phyloP scores from a whole-genome alignment of 805 yeast genomes.

The Candida adriatica region DNA sequence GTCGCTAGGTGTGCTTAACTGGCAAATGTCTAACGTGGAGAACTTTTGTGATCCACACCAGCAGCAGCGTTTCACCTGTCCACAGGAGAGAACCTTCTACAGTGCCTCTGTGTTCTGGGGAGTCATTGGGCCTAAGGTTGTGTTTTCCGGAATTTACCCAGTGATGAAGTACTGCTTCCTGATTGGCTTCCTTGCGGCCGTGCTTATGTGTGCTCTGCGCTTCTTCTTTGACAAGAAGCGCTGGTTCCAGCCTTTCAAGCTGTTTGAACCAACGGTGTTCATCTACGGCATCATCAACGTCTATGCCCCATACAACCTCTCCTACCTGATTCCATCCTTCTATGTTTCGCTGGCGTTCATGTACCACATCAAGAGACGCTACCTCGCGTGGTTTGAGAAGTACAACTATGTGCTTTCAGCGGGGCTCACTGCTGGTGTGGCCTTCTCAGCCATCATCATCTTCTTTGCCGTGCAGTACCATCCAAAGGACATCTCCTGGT shows the following conservation, averaged over 20 bases:
- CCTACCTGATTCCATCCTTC: slow-evolving; percentile 27
- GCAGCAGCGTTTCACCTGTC: slow-evolving; percentile 34
- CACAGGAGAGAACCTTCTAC: slow-evolving; percentile 36
- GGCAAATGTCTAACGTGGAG: slow-evolving; percentile 28
- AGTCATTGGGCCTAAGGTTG: slow-evolving; percentile 49
- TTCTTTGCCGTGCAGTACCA: slow-evolving; percentile 47
- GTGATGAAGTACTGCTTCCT: slow-evolving; percentile 58
- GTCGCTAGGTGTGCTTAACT: slow-evolving; percentile 28
- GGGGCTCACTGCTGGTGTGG: slow-evolving; percentile 54
- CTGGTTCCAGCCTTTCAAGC: slow-evolving; percentile 6
- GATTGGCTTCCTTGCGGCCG: slow-evolving; percentile 37
- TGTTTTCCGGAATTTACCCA: slow-evolving; percentile 54
- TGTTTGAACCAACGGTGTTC: slow-evolving; percentile 42
- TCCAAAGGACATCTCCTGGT: slow-evolving; percentile 43
- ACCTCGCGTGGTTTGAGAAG: slow-evolving; percentile 45
- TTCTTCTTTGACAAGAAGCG: slow-evolving; percentile 17
- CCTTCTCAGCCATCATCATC: slow-evolving; percentile 42
- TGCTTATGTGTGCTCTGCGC: slow-evolving; percentile 25
- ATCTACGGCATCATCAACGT: slow-evolving; percentile 41
- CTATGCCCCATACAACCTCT: slow-evolving; percentile 44
- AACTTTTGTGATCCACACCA: slow-evolving; percentile 31
- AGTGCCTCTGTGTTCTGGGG: slow-evolving; percentile 40
- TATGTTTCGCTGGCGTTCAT: slow-evolving; percentile 35
- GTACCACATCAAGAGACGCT: slow-evolving; percentile 34
- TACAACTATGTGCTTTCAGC: slow-evolving; percentile 46